A percentile compares a stretch with the other conserved stretches of the same genome.
These are phyloP conservation scores for Gynandropsis gynandra DNA, from an alignment of 345 rosid genomes.

Conservation along the genomic window DNA sequence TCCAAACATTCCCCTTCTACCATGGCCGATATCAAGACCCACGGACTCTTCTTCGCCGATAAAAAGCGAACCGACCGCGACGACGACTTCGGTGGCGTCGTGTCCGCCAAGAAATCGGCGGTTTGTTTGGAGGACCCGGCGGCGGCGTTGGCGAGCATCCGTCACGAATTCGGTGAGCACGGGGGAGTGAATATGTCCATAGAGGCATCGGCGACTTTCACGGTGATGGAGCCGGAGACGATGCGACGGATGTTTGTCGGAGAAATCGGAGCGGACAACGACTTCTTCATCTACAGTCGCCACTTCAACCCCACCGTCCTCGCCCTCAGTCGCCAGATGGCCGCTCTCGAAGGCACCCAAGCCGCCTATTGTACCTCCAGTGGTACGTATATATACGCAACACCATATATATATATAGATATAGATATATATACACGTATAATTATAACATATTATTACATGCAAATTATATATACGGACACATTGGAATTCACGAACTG, in stretches of 20 bases:
- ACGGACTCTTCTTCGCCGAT: constrained; percentile 31
- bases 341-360: constrained; percentile 93
- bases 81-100: constrained; percentile 30
- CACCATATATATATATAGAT: neutral
- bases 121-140: constrained; percentile 56
- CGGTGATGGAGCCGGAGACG: constrained; percentile 96
- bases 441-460: neutral
- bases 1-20: constrained; percentile 12
- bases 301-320: constrained; percentile 97
- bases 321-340: constrained; percentile 94
- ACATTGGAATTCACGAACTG: too few relatives aligned
- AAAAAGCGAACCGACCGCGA: constrained; percentile 50
- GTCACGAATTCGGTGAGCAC: constrained; percentile 96
- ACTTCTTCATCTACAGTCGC: constrained; percentile 92
- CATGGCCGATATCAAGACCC: constrained; percentile 38
- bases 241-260: constrained; percentile 90
- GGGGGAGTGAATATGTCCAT: constrained; percentile 99
- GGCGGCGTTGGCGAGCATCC: constrained; percentile 59
- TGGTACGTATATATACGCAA: constrained; percentile 34
- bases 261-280: constrained; percentile 92
- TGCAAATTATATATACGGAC: too few relatives aligned
- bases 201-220: constrained; percentile 98
- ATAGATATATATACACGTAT: neutral
- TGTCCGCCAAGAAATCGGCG: constrained; percentile 41
- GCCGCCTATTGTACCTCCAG: constrained; percentile 98